Base-by-base conservation (phyloP, 2,329 filamentous ascomycete genomes). In the Stemphylium vesicarium region DNA sequence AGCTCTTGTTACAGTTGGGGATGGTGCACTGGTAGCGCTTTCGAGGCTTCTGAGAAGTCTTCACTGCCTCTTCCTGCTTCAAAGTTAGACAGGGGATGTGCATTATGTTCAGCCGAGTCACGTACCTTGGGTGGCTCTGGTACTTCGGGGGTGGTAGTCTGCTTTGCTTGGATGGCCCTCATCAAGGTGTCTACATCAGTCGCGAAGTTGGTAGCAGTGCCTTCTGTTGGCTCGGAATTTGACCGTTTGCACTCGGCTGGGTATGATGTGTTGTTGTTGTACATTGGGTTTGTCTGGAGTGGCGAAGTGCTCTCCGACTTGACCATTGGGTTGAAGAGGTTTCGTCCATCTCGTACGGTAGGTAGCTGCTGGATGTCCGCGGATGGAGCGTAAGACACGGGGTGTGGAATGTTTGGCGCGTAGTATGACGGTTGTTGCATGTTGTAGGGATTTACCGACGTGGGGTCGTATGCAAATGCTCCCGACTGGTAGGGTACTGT, bases 101-200 rank as follows among this genome's bases (percentile, higher is more conserved):
- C 8, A 9, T 11, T 10, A 10, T 13, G 4, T 20, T 10, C 11
- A 6, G n/a, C n/a, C 3, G 16, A n/a, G 36, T 5, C 2, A 31
- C 74, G 66, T 65, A 75, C 73, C 69, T 75, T 68, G 48, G 65
- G 9, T 29, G 26, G 42, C 35, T 56, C 73, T 59, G 49, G 60
- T 48, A 59, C 63, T 63, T 50, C 66, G 32, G 71, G 64, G 8
- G 78, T 70, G 15, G 74, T 73, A 12, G 81, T 78, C 18, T 81
- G 76, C 68, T 89, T 90, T 39, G 85, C 80, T 73, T 96, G 92
- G 40, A 97, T 94, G 0, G 89, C 86, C 75, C 89, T 92, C 92
- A 97, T 96, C 37, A 98, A 78, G 37, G 87, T 88, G 72, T 97
- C 93, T 33, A 97, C 87, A 55, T 91, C 86, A 0, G 92, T 96